phyloP scores from a whole-genome alignment of 495 filamentous ascomycete species.

The Penicillium arizonense region DNA sequence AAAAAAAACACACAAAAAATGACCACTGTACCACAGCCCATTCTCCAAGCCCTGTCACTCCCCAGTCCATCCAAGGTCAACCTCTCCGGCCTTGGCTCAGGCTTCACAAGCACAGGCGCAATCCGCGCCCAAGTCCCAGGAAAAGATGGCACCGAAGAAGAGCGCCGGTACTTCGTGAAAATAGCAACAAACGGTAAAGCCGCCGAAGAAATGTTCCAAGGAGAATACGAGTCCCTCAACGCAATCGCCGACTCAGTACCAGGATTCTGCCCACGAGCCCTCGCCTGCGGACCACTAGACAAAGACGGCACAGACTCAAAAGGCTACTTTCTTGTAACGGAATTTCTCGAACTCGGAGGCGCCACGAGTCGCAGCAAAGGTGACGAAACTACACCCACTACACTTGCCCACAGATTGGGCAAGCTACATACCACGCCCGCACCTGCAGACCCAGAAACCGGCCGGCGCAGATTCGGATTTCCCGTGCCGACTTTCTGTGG shows the following conservation, averaged over 20 bases:
- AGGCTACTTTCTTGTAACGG: slow-evolving; percentile 72
- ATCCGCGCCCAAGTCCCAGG: slow-evolving; percentile 51
- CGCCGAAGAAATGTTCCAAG: slow-evolving; percentile 76
- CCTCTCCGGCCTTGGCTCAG: slow-evolving; percentile 62
- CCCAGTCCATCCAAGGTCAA: slow-evolving; percentile 49
- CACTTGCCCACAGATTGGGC: slow-evolving; percentile 73
- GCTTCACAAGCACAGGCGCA: slow-evolving; percentile 72
- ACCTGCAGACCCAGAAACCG: slow-evolving; percentile 52
- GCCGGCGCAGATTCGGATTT: slow-evolving; percentile 71
- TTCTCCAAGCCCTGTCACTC: slow-evolving; percentile 66
- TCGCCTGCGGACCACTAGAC: slow-evolving; percentile 64
- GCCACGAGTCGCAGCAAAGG: slow-evolving; percentile 23
- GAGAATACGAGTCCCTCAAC: slow-evolving; percentile 82
- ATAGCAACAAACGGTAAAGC: slow-evolving; percentile 58
- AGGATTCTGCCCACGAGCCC: slow-evolving; percentile 68
- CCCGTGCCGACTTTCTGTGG: slow-evolving; percentile 83
- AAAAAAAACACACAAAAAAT: slow-evolving; percentile 9
- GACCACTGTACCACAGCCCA: slow-evolving; percentile 51
- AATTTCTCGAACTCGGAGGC: slow-evolving; percentile 67
- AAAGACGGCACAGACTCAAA: slow-evolving; percentile 32
- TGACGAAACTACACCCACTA: slow-evolving; percentile 22
- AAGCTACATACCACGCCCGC: slow-evolving; percentile 76
- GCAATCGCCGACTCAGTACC: slow-evolving; percentile 71
- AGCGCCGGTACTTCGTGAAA: slow-evolving; percentile 77
- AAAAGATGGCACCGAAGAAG: slow-evolving; percentile 43